Evolutionary conservation across 148 eudicot genomes (phyloP).

Genomic region (Pouteria glomerata): DNA sequence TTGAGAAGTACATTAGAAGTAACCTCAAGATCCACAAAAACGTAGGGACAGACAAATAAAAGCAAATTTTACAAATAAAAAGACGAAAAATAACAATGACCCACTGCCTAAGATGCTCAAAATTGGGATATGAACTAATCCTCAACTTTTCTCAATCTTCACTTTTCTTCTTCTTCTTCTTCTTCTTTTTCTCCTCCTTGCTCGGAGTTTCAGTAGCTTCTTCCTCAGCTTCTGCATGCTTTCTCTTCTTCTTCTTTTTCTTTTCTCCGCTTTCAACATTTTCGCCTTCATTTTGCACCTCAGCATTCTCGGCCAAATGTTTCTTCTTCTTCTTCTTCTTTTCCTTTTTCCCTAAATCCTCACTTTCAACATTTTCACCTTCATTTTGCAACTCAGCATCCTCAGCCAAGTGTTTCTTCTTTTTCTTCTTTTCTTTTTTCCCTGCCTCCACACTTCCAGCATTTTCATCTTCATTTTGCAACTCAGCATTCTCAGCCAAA

Average conservation of each 20-base stretch:
- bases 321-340: conserved; percentile 75
- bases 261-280: conserved; percentile 30
- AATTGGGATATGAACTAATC: conserved; percentile 17
- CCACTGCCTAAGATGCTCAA: conserved; percentile 21
- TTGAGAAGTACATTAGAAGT: neutral
- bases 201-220: conserved; percentile 43
- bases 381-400: conserved; percentile 22
- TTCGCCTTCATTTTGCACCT: conserved; percentile 19
- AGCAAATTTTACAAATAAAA: conserved; percentile 20
- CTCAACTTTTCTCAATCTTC: conserved; percentile 31
- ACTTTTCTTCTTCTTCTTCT: conserved; percentile 70
- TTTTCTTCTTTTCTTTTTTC: conserved; percentile 67
- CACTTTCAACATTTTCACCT: conserved; percentile 18
- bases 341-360: conserved; percentile 48
- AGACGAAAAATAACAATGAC: too few relatives aligned
- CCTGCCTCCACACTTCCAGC: conserved; percentile 32
- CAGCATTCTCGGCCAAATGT: conserved; percentile 28
- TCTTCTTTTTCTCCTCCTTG: conserved; percentile 69
- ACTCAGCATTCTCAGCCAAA: conserved; percentile 27
- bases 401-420: conserved; percentile 44
- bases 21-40: conserved; percentile 10
- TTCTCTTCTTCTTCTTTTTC: conserved; percentile 71
- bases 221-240: conserved; percentile 53
- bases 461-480: conserved; percentile 16
- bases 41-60: neutral